Evolutionary conservation across 2,329 filamentous ascomycete genomes (phyloP).

Genomic region (Paecilomyces sp.): DNA sequence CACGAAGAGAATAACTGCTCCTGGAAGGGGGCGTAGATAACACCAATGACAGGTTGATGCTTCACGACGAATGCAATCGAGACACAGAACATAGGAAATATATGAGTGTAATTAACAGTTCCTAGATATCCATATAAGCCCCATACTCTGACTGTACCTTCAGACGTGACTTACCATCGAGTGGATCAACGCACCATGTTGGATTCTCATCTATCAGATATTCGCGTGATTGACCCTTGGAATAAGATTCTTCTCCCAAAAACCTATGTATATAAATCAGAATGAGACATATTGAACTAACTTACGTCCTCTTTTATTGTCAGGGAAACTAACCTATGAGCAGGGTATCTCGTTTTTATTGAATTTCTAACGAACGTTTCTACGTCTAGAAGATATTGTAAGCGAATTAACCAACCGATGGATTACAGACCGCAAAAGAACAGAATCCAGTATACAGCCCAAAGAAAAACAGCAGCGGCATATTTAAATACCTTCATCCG

Average conservation of each 20-base stretch:
- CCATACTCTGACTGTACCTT: neutral
- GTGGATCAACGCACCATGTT: conserved; percentile 70
- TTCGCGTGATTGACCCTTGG: conserved; percentile 57
- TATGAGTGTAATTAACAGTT: conserved; percentile 74
- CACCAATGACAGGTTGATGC: conserved; percentile 57
- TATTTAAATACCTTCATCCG: conserved; percentile 54
- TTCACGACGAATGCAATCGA: conserved; percentile 63
- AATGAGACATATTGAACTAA: neutral
- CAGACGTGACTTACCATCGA: conserved; percentile 49
- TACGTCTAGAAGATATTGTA: conserved; percentile 48
- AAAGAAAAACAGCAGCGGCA: neutral
- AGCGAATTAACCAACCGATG: neutral
- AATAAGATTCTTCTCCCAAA: conserved; percentile 70
- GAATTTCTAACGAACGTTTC: conserved; percentile 61
- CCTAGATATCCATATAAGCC: conserved; percentile 24
- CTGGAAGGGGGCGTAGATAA: conserved; percentile 66
- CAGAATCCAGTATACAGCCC: neutral
- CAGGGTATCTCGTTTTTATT: conserved; percentile 55
- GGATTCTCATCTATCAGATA: conserved; percentile 60
- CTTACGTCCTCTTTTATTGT: neutral
- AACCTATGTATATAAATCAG: conserved; percentile 44
- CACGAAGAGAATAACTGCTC: conserved; percentile 64
- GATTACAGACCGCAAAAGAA: neutral
- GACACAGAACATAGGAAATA: conserved; percentile 76
- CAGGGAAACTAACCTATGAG: conserved; percentile 52